Base-by-base conservation (phyloP, 768 basidiomycete genomes). In the Lactarius akahatsu region DNA sequence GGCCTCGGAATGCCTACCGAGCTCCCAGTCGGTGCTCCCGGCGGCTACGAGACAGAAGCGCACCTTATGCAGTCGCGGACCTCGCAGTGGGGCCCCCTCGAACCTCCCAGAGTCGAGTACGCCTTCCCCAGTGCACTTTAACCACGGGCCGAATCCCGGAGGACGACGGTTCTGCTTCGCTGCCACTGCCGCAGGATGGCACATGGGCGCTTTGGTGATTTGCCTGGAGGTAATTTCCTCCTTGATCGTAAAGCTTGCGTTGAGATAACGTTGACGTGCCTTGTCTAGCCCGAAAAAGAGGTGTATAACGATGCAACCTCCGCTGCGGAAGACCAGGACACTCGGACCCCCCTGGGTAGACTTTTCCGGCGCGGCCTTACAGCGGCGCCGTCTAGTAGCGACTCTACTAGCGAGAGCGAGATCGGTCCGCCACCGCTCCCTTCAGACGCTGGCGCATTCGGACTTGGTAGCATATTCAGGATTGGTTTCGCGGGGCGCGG, bases 181-280 rank as follows among this genome's bases (percentile, higher is more conserved):
- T 1, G 86, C 88, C 6, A 84, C 92, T 5, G 92, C 95, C 3
- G 83, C 86, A 0, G 96, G 96, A 11, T 96, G 94, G 95, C 96
- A 98, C 72, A 90, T 85, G 63, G 95, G 94, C 9, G 93, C 94
- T 1, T 79, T 98, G 57, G 91, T 92, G 3, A 88, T 96, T 47
- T 91, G 94, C 74, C 79, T 94, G 32, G 87, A 93, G 80, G 91
- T 91, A 64, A 66, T 81, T 72, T 30, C 32, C 23, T 11, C 11
- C 7, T 30, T 38, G n/a, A 52, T 45, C 13, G 50, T 15, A 13
- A 5, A 16, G 26, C 10, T 36, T 41, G 18, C 1, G 36, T 36
- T 36, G 34, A 30, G 7, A 28, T 32, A 57, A 28, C 41, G 30
- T 36, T 68, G 63, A 55, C 11, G 6, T 47, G 47, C 7, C n/a